Base-by-base conservation (phyloP, 208 protist species). In the Trypanosoma cruzi region DNA sequence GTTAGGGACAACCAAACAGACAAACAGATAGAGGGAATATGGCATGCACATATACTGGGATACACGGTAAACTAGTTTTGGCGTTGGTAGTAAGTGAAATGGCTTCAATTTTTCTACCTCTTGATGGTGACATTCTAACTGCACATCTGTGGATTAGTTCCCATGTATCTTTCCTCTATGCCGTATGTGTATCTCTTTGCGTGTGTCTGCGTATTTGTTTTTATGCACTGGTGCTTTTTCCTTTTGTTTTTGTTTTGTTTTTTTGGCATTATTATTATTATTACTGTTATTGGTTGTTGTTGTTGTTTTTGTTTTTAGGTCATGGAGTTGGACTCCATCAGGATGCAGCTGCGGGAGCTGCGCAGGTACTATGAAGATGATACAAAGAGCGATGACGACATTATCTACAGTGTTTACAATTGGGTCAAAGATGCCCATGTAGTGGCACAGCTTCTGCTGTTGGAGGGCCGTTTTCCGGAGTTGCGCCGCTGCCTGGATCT, bases 401-500 rank as follows among this genome's bases (percentile, higher is more conserved):
- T 92, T 37, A 77, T 93, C 46, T 87, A 88, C 59, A 77, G 72
- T 46, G 89, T 81, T 14, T 85, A 90, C 52, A 74, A 83, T 63
- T 86, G 82, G 70, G 81, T 94, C 2, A 73, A 65, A 8, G 48
- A 61, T 26, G 83, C 81, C 13, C 90, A 96, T 69, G 56, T 29
- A 8, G 72, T 88, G 14, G 78, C 80, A 1, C 65, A 86, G 60
- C 57, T 84, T 44, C 64, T 96, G 24, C 54, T 96, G 24, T 56
- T 86, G 7, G 81, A 93, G 66, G 81, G 79, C 0, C 85, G 87
- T 37, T 90, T 89, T 57, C 64, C 71, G 0, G 90, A 95, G 66
- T 34, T 90, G 59, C 81, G 86, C 64, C 81, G 81, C 13, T 95
- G 90, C 69, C 77, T 95, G 22, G 60, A 88, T 34, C 59, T 90